Evolutionary conservation across 352 stramenopile genomes (phyloP).

Genomic region (Blastocystis hominis): DNA sequence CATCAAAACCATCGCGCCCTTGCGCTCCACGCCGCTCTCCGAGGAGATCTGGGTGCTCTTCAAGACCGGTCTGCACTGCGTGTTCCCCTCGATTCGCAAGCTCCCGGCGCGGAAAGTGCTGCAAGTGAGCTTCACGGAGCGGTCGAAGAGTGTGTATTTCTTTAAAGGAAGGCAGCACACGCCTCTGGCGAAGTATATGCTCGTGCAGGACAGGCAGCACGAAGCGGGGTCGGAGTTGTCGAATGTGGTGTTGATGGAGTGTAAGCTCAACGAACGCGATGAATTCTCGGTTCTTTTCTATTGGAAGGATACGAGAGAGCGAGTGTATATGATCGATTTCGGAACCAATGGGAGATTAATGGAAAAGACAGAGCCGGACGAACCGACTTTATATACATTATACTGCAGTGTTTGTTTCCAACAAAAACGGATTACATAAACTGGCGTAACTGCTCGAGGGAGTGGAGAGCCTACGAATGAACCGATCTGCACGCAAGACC

Average conservation of each 20-base stretch:
- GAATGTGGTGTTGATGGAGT: neutral
- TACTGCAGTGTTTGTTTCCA: neutral
- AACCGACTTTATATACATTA: neutral
- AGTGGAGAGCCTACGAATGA: neutral
- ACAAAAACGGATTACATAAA: conserved; percentile 18
- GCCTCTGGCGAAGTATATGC: neutral
- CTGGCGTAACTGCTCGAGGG: neutral
- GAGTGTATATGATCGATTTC: neutral
- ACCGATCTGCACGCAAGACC: no score
- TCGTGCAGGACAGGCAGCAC: neutral
- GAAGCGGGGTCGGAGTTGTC: neutral
- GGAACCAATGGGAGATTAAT: neutral
- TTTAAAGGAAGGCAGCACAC: neutral
- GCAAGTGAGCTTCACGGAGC: no score
- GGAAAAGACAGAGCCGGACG: no score
- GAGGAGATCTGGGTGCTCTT: neutral
- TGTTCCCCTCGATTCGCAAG: neutral
- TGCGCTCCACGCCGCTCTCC: neutral
- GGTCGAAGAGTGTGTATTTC: neutral
- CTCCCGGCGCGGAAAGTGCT: neutral
- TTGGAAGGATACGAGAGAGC: neutral
- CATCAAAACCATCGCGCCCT: neutral
- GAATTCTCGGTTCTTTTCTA: neutral
- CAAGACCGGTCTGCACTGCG: neutral
- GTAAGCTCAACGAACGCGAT: neutral